phyloP scores from a whole-genome alignment of 257 asterid genomes.

The Nyctanthes arbortristis region DNA sequence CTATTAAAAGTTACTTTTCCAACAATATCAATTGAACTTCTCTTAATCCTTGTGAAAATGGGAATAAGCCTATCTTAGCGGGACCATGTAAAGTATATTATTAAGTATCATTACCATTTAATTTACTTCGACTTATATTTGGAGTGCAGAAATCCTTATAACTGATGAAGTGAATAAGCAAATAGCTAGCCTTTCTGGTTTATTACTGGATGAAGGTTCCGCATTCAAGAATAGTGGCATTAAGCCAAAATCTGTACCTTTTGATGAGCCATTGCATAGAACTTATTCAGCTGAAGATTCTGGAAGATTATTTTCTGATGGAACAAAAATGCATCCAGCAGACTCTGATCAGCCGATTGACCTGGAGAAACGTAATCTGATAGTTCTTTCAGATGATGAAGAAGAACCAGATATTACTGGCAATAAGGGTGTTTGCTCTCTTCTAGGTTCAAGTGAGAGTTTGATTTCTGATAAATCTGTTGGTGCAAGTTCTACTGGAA shows the following conservation, averaged over 20 bases:
- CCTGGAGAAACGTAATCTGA: constrained; percentile 38
- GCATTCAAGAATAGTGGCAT: constrained; percentile 25
- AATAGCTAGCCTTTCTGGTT: constrained; percentile 65
- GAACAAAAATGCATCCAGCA: constrained; percentile 30
- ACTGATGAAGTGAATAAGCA: constrained; percentile 63
- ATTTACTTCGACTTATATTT: constrained; percentile 23
- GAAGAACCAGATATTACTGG: constrained; percentile 48
- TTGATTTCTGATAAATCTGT: constrained; percentile 30
- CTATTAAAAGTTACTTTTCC: too few species aligned
- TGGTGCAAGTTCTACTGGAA: constrained; percentile 33
- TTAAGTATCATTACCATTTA: constrained; percentile 2
- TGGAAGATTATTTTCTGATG: constrained; percentile 32
- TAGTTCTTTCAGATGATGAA: constrained; percentile 75
- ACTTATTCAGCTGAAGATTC: constrained; percentile 33
- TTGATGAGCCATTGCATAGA: constrained; percentile 31
- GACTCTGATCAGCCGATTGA: constrained; percentile 34
- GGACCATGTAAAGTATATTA: too few species aligned
- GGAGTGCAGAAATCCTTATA: constrained; percentile 61
- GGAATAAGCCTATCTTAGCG: too few species aligned
- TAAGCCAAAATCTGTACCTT: constrained; percentile 31
- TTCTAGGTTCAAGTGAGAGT: constrained; percentile 32
- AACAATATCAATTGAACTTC: too few species aligned
- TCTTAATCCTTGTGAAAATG: too few species aligned
- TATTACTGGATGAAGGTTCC: constrained; percentile 48
- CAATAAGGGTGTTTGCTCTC: constrained; percentile 26